Evolutionary conservation across 2,329 filamentous ascomycete genomes (phyloP).

Genomic region (Celoporthe dispersa): DNA sequence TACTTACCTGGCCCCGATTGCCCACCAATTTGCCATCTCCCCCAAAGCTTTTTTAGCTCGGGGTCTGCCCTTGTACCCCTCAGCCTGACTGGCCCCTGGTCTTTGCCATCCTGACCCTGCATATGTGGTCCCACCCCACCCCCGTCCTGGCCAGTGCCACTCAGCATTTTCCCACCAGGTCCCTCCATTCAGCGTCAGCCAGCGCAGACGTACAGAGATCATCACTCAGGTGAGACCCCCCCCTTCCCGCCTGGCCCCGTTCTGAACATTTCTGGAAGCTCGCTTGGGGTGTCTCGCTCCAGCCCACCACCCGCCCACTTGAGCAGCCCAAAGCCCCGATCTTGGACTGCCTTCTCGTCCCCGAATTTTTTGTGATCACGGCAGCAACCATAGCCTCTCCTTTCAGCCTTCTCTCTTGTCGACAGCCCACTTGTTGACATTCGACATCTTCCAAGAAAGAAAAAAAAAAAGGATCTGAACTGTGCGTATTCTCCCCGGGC

Average conservation of each 20-base stretch:
- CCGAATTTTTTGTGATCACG: slow-evolving; percentile 29
- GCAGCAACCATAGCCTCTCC: slow-evolving; percentile 17
- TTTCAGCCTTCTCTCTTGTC: slow-evolving; percentile 4
- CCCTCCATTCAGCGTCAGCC: slow-evolving; percentile 20
- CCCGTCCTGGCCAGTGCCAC: slow-evolving; percentile 20
- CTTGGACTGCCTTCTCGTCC: slow-evolving; percentile 25
- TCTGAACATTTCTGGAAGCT: slow-evolving; percentile 29
- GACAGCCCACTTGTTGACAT: slow-evolving; percentile 11
- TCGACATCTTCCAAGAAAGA: slow-evolving; percentile 5
- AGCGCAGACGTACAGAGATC: neutral
- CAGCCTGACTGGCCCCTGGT: slow-evolving; percentile 14
- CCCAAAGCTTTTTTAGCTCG: slow-evolving; percentile 28
- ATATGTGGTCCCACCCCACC: neutral
- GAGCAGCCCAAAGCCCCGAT: slow-evolving; percentile 20
- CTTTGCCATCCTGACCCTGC: neutral
- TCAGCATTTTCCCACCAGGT: slow-evolving; percentile 24
- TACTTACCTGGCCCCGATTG: slow-evolving; percentile 12
- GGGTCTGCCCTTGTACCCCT: slow-evolving; percentile 21
- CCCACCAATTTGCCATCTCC: slow-evolving; percentile 28
- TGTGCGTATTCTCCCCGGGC: slow-evolving; percentile 17
- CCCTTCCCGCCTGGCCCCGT: neutral
- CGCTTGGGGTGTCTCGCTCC: slow-evolving; percentile 21
- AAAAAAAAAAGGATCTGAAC: slow-evolving; percentile 4
- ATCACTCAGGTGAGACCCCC: neutral
- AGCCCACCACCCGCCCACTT: slow-evolving; percentile 25